A percentile compares a stretch with the other conserved stretches of the same genome.
phyloP scores from a whole-genome alignment of 2,329 filamentous ascomycete genomes.

The Trichoderma pleuroti region DNA sequence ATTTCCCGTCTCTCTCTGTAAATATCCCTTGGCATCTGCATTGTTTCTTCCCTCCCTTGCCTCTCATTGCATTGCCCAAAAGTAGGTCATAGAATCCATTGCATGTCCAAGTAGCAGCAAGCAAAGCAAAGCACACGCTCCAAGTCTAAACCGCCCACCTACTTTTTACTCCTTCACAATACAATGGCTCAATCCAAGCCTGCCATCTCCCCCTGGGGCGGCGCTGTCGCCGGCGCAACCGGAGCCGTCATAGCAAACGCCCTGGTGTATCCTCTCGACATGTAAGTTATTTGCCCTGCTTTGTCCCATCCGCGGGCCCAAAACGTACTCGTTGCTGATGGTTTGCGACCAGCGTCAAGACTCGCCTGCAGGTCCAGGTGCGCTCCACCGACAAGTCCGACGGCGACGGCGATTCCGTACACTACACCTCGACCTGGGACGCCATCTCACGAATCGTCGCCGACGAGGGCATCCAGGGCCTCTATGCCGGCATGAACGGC shows the following conservation, averaged over 20 bases:
- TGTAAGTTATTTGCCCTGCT: slow-evolving; percentile 65
- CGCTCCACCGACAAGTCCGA: slow-evolving; percentile 47
- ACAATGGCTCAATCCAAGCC: slow-evolving; percentile 63
- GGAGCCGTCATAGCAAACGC: slow-evolving; percentile 94
- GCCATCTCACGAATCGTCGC: slow-evolving; percentile 80
- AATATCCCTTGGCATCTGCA: not conserved
- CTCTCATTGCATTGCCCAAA: not conserved
- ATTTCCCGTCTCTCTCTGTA: not conserved
- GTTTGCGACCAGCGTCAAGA: slow-evolving; percentile 73
- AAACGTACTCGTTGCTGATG: not conserved
- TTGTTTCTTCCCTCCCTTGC: not conserved
- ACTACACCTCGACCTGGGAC: slow-evolving; percentile 86
- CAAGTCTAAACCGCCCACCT: not conserved
- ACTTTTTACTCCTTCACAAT: slow-evolving; percentile 38
- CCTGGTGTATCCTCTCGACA: slow-evolving; percentile 91
- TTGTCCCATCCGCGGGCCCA: not conserved
- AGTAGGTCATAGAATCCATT: not conserved
- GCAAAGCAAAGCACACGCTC: not conserved
- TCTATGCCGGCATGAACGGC: slow-evolving; percentile 87
- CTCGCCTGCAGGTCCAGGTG: slow-evolving; percentile 89
- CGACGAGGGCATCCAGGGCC: slow-evolving; percentile 73
- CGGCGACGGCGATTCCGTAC: slow-evolving; percentile 44
- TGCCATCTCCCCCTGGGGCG: slow-evolving; percentile 83
- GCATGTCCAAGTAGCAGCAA: not conserved
- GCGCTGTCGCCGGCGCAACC: slow-evolving; percentile 85